Evolutionary conservation across 129 eudicot genomes (phyloP).

Genomic region (Solidago caesia): DNA sequence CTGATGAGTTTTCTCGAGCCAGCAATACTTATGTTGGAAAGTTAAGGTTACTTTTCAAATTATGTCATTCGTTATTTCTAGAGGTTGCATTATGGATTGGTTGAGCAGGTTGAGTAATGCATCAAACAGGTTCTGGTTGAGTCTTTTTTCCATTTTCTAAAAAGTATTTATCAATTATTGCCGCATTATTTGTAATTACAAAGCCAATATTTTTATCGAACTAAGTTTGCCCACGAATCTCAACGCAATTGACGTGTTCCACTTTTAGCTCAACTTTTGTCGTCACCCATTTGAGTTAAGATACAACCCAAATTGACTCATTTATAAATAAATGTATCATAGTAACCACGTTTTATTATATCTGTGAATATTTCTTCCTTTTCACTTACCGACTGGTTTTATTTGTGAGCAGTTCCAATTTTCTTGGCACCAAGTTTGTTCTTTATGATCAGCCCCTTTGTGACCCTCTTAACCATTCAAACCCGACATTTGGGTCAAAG

Average conservation of each 20-base stretch:
- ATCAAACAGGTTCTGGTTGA: not conserved
- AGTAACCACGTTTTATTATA: not conserved
- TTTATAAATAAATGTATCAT: not conserved
- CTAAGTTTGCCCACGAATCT: not conserved
- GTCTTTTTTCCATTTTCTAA: not conserved
- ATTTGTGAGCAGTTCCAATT: conserved; percentile 64
- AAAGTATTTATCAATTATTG: not conserved
- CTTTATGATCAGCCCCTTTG: conserved; percentile 50
- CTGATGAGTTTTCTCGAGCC: conserved; percentile 50
- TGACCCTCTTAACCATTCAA: conserved; percentile 19
- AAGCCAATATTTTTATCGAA: not conserved
- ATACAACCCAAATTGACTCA: not conserved
- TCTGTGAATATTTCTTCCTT: not conserved
- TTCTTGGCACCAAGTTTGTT: conserved; percentile 75
- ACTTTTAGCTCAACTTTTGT: not conserved
- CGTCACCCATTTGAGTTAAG: no score
- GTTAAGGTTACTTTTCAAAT: conserved; percentile 49
- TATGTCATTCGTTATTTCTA: not conserved
- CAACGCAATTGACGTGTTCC: not conserved
- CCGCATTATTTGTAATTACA: not conserved
- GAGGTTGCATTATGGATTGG: not conserved
- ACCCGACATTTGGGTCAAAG: conserved; percentile 34
- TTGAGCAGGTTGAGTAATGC: not conserved
- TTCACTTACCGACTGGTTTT: conserved; percentile 1
- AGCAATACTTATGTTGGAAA: conserved; percentile 67